phyloP scores from a whole-genome alignment of 2,329 filamentous ascomycete genomes.

The Amesomyces nigricolor region DNA sequence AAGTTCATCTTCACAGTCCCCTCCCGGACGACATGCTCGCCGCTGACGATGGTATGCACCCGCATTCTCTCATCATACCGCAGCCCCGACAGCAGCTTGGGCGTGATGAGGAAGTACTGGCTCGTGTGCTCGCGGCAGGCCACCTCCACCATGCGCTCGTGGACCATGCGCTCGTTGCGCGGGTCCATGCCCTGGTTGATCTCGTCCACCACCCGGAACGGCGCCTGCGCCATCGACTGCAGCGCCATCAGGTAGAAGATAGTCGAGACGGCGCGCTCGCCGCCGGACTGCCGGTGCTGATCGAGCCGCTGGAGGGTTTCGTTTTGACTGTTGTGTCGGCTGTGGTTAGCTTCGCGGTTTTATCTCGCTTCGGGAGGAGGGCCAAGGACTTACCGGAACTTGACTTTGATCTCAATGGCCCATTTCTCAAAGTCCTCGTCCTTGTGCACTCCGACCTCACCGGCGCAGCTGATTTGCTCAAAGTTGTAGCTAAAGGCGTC shows the following conservation, averaged over 20 bases:
- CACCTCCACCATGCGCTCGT: conserved; percentile 97
- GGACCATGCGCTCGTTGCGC: conserved; percentile 95
- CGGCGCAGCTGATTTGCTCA: conserved; percentile 86
- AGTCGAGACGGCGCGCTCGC: conserved; percentile 91
- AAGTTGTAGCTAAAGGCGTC: conserved; percentile 92
- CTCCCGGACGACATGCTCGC: conserved; percentile 55
- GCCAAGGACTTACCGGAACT: conserved; percentile 65
- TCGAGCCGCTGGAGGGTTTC: conserved; percentile 82
- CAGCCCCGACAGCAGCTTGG: conserved; percentile 81
- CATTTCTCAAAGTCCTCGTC: conserved; percentile 90
- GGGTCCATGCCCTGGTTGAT: conserved; percentile 99
- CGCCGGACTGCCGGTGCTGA: conserved; percentile 89
- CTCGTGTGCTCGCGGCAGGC: conserved; percentile 77
- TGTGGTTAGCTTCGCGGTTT: not conserved
- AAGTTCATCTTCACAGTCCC: conserved; percentile 27
- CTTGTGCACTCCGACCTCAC: conserved; percentile 83
- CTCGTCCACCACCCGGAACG: conserved; percentile 97
- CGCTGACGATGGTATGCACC: conserved; percentile 87
- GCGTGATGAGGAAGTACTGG: conserved; percentile 95
- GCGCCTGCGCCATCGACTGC: conserved; percentile 85
- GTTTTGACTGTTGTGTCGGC: conserved; percentile 51
- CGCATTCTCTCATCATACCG: conserved; percentile 88
- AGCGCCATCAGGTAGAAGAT: conserved; percentile 99
- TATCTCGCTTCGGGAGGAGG: conserved; percentile 18
- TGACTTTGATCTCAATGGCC: conserved; percentile 90